A percentile compares a stretch with the other conserved stretches of the same genome.
Evolutionary conservation across 768 basidiomycete species (phyloP).

Genomic region (Mycena latifolia): DNA sequence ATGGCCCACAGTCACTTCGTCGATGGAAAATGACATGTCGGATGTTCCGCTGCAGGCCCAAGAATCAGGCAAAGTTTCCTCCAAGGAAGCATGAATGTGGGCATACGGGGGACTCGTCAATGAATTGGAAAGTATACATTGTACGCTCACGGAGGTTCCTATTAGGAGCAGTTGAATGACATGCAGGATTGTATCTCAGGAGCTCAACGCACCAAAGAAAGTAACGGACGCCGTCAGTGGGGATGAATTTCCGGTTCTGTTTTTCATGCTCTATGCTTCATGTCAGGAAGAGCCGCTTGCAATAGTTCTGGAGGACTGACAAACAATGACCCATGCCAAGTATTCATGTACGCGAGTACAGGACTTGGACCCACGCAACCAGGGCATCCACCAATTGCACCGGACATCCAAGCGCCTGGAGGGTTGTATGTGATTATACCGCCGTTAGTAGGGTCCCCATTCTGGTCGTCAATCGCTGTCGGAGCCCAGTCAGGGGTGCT

Average conservation of each 20-base stretch:
- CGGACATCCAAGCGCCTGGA: slow-evolving; percentile 1
- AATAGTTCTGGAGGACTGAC: slow-evolving; percentile 9
- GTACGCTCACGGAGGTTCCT: slow-evolving; percentile 32
- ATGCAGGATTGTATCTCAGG: neutral
- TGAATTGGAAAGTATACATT: slow-evolving; percentile 25
- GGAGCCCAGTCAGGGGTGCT: neutral
- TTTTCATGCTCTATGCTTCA: neutral
- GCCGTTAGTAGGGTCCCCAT: slow-evolving; percentile 16
- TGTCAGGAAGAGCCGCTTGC: neutral
- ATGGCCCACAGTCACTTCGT: neutral
- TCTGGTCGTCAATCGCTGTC: slow-evolving; percentile 21
- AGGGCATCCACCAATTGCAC: slow-evolving; percentile 15
- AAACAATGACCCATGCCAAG: slow-evolving; percentile 22
- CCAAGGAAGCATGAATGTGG: no score
- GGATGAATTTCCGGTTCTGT: neutral
- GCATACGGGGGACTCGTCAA: slow-evolving; percentile 22
- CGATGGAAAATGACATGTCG: slow-evolving; percentile 26
- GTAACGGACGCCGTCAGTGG: slow-evolving; percentile 12
- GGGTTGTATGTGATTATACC: slow-evolving; percentile 19
- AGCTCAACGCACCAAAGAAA: slow-evolving; percentile 25
- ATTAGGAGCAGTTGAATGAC: neutral
- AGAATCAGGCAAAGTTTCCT: neutral
- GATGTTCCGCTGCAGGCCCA: slow-evolving; percentile 9
- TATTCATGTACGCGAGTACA: neutral
- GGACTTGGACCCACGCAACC: slow-evolving; percentile 5